Evolutionary conservation across 2,329 filamentous ascomycete genomes (phyloP), one percentile per base, ranked within the genome.

Genomic region (Trichoderma polysporum): DNA sequence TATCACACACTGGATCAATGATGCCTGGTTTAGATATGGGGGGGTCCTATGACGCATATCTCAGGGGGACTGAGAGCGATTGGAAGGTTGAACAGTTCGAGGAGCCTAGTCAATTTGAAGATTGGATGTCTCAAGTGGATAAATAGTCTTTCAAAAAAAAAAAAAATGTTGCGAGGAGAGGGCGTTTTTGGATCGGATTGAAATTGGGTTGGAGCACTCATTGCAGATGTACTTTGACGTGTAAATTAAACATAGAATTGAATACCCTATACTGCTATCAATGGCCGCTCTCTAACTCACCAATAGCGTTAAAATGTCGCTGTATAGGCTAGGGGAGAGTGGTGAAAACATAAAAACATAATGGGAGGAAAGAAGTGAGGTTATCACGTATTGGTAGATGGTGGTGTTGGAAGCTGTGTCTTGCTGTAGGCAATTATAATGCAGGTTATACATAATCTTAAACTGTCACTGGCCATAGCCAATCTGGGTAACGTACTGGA

Each of bases 71-170:
- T 10, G 71, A 76, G 35, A 71, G 70, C 12, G 78, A 78, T 59
- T 80, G 78, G 78, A 71, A 76, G 64, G 70, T 79, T 9, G 75
- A 77, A 68, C 72, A 76, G 22, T 65, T 80, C 9, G 75, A 76
- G 9, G 73, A 74, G 25, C 69, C 68, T 22, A 71, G 71, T 25
- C 74, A 76, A 56, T 77, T 76, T 66, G 73, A 73, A 35, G 68
- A 76, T 37, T 79, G 76, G 75, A 75, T 78, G 54, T 41, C 66
- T n/a, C 69, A 69, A 37, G 54, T 47, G 2, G 47, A 27, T 41
- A 19, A 22, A n/a, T 17, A 37, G 27, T n/a, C n/a, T n/a, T n/a
- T n/a, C 0, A 2, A 27, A 29, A 13, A 22, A 8, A 7, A 2
- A 13, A 1, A 6, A 27, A 13, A 49, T 49, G 7, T 33, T 53